phyloP scores from a whole-genome alignment of 1,139 yeast species.

The Hyphopichia buzzinii region DNA sequence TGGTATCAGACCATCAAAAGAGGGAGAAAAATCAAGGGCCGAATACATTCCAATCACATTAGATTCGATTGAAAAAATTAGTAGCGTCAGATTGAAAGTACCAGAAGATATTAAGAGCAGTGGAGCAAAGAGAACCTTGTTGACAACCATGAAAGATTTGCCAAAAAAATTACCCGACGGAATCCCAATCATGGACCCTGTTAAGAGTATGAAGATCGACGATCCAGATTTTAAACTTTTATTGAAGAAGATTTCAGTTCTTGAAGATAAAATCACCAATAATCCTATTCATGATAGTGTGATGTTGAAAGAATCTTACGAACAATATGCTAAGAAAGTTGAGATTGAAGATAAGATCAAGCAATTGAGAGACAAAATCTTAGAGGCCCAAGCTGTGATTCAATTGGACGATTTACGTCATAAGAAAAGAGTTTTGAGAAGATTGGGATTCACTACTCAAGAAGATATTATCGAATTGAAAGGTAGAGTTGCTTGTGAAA shows the following conservation, averaged over 20 bases:
- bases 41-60: conserved; percentile 85
- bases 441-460: conserved; percentile 76
- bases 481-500: conserved; percentile 95
- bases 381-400: conserved; percentile 85
- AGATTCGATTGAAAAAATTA: conserved; percentile 68
- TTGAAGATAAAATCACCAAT: conserved; percentile 67
- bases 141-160: conserved; percentile 77
- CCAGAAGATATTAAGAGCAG: conserved; percentile 77
- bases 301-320: conserved; percentile 60
- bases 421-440: conserved; percentile 85
- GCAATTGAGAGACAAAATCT: conserved; percentile 58
- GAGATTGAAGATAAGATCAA: conserved; percentile 61
- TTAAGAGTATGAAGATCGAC: conserved; percentile 85
- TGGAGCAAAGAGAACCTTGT: conserved; percentile 69
- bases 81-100: conserved; percentile 75
- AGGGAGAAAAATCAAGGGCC: conserved; percentile 69
- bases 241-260: conserved; percentile 73
- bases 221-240: conserved; percentile 73
- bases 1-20: conserved; percentile 81
- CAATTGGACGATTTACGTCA: conserved; percentile 92
- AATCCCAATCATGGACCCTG: conserved; percentile 83
- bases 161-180: conserved; percentile 86
- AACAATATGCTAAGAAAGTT: conserved; percentile 63
- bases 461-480: conserved; percentile 89
- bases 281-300: conserved; percentile 73